Evolutionary conservation across 2,329 filamentous ascomycete species (phyloP).

Genomic region (Zarea fungicola): DNA sequence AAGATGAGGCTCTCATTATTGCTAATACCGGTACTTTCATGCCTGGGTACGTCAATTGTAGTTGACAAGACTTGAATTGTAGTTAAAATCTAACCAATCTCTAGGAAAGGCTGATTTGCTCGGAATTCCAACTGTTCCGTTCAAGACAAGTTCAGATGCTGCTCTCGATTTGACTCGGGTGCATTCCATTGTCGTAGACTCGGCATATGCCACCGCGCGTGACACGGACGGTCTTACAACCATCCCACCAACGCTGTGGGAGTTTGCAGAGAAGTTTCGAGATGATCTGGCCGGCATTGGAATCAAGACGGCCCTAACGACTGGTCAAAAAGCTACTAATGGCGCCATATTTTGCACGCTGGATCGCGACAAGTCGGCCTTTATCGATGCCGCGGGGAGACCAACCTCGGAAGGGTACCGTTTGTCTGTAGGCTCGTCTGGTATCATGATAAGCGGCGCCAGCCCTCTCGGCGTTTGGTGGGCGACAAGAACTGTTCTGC

Average conservation of each 20-base stretch:
- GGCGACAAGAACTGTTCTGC: slow-evolving; percentile 51
- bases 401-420: slow-evolving; percentile 45
- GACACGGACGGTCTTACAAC: slow-evolving; percentile 43
- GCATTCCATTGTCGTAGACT: slow-evolving; percentile 39
- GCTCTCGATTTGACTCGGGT: slow-evolving; percentile 24
- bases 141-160: slow-evolving; percentile 20
- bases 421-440: slow-evolving; percentile 33
- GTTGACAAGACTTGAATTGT: too few relatives aligned
- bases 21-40: too few relatives aligned
- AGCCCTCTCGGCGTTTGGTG: slow-evolving; percentile 53
- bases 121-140: slow-evolving; percentile 32
- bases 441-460: slow-evolving; percentile 44
- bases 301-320: slow-evolving; percentile 24
- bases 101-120: slow-evolving; percentile 5
- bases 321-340: slow-evolving; percentile 13
- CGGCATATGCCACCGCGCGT: slow-evolving; percentile 31
- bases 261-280: slow-evolving; percentile 44
- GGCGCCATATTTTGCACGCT: slow-evolving; percentile 42
- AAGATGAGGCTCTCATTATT: too few relatives aligned
- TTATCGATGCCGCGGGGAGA: slow-evolving; percentile 40
- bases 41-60: too few relatives aligned
- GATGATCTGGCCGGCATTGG: slow-evolving; percentile 27
- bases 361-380: slow-evolving; percentile 32
- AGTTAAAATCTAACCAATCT: too few relatives aligned
- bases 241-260: slow-evolving; percentile 44